Evolutionary conservation across 192 early-diverging fungal species (phyloP).

Genomic region (Coemansia sp.): DNA sequence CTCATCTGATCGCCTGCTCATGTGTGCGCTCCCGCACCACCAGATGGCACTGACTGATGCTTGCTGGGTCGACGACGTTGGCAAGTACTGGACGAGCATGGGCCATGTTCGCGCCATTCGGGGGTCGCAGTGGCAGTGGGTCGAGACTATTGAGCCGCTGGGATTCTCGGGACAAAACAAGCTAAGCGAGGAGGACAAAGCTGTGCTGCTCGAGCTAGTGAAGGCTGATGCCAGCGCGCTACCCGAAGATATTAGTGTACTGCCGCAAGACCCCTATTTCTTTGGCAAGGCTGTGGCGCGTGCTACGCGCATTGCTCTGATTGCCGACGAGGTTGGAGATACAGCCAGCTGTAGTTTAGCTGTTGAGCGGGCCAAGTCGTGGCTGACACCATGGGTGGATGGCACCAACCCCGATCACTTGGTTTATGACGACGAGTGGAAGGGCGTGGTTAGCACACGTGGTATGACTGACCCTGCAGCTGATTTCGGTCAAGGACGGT

Average conservation of each 20-base stretch:
- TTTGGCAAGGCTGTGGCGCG: slow-evolving; percentile 56
- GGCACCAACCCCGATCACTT: slow-evolving; percentile 34
- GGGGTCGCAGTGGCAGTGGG: slow-evolving; percentile 41
- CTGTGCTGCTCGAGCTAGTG: slow-evolving; percentile 25
- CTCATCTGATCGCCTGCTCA: slow-evolving; percentile 2
- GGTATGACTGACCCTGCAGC: slow-evolving; percentile 36
- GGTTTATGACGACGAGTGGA: slow-evolving; percentile 53
- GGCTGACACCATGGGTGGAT: slow-evolving; percentile 43
- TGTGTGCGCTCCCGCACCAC: slow-evolving; percentile 52
- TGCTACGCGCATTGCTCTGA: slow-evolving; percentile 50
- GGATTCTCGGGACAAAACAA: slow-evolving; percentile 33
- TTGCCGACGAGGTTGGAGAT: slow-evolving; percentile 52
- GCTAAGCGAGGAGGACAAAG: slow-evolving; percentile 8
- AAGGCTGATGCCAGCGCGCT: slow-evolving; percentile 22
- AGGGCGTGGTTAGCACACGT: slow-evolving; percentile 28
- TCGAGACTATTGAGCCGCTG: slow-evolving; percentile 35
- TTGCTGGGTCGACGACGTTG: slow-evolving; percentile 10
- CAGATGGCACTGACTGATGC: slow-evolving; percentile 10
- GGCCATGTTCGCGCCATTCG: slow-evolving; percentile 38
- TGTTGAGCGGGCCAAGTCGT: slow-evolving; percentile 6
- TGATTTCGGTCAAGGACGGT: slow-evolving; percentile 56
- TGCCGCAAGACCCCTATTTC: slow-evolving; percentile 55
- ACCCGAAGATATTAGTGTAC: neutral
- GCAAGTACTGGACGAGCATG: slow-evolving; percentile 44
- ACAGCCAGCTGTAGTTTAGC: slow-evolving; percentile 26